A percentile compares a stretch with the other conserved stretches of the same genome.
These are phyloP conservation scores for Mallotus japonicus DNA, from an alignment of 441 rosid species.

Conservation along the genomic window DNA sequence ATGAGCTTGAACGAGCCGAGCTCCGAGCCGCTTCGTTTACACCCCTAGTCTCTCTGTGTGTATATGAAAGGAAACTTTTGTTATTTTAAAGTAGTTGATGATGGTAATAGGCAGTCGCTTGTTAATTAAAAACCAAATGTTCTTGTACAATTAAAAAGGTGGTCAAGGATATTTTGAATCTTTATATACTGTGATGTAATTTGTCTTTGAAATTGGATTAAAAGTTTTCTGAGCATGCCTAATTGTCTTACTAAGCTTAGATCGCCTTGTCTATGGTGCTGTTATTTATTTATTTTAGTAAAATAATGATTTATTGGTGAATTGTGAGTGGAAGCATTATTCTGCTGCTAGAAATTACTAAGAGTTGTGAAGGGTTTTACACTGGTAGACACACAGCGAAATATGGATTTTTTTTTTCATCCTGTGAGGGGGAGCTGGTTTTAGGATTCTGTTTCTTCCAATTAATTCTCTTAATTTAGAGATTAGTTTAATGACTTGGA, in stretches of 20 bases:
- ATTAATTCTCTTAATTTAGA: too few relatives aligned
- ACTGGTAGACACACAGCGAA: background rate
- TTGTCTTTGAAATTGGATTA: slow-evolving; percentile 11
- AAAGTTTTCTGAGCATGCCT: background rate
- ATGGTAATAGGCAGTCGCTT: background rate
- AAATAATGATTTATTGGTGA: slow-evolving; percentile 12
- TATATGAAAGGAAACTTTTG: background rate
- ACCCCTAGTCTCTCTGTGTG: background rate
- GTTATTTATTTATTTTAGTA: background rate
- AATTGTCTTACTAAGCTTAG: slow-evolving; percentile 15
- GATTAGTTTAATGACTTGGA: too few relatives aligned
- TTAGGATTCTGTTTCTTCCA: background rate
- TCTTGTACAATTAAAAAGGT: background rate
- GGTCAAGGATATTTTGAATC: background rate
- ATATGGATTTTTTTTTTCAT: too few relatives aligned
- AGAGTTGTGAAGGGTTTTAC: background rate
- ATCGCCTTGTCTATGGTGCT: slow-evolving; percentile 5
- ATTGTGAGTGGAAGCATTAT: slow-evolving; percentile 10
- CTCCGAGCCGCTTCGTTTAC: too few relatives aligned
- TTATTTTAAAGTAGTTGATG: background rate
- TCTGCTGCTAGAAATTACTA: slow-evolving; percentile 3
- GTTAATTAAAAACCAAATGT: background rate
- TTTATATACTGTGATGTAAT: background rate
- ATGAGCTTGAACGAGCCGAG: too few relatives aligned
- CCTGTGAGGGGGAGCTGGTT: slow-evolving; percentile 5